Conservation (phyloP, 2,329 filamentous ascomycete species). For the Paraphoma sp. region DNA sequence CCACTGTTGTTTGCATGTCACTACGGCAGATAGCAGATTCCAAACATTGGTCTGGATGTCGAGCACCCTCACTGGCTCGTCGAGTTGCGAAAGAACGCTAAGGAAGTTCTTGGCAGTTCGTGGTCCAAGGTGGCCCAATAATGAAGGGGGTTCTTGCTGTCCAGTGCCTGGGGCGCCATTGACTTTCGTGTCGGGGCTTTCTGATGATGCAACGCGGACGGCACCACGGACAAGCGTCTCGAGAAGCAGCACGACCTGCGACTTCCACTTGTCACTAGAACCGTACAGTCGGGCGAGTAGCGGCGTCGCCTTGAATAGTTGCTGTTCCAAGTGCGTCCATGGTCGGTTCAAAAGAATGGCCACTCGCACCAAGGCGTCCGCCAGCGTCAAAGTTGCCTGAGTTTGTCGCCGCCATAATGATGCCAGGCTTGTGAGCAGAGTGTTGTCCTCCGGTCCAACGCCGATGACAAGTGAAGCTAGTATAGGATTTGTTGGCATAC, state of each 20-base stretch:
- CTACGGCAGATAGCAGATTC: conserved; percentile 83
- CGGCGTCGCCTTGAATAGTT: conserved; percentile 81
- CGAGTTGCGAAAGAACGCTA: conserved; percentile 75
- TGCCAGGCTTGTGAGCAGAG: conserved; percentile 52
- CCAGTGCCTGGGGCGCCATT: conserved; percentile 11
- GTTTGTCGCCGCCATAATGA: conserved; percentile 66
- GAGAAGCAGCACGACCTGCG: conserved; percentile 71
- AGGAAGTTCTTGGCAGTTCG: conserved; percentile 86
- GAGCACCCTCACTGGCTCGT: conserved; percentile 73
- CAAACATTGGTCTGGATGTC: conserved; percentile 74
- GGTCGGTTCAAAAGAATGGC: conserved; percentile 69
- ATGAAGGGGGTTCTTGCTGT: conserved; percentile 76
- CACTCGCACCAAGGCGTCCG: conserved; percentile 73
- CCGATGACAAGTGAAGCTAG: conserved; percentile 71
- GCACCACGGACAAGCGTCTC: conserved; percentile 76
- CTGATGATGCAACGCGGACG: conserved; percentile 59
- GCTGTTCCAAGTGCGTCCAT: conserved; percentile 72
- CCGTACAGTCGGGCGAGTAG: conserved; percentile 80
- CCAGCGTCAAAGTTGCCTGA: conserved; percentile 68
- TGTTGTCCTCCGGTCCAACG: conserved; percentile 39
- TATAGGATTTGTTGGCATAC: conserved; percentile 78
- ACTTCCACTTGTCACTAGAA: conserved; percentile 69
- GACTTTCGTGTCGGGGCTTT: conserved; percentile 11
- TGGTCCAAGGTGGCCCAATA: conserved; percentile 88
- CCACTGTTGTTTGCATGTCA: conserved; percentile 93